Evolutionary conservation across 495 filamentous ascomycete species (phyloP).

Genomic region (Glarea lozoyensis): DNA sequence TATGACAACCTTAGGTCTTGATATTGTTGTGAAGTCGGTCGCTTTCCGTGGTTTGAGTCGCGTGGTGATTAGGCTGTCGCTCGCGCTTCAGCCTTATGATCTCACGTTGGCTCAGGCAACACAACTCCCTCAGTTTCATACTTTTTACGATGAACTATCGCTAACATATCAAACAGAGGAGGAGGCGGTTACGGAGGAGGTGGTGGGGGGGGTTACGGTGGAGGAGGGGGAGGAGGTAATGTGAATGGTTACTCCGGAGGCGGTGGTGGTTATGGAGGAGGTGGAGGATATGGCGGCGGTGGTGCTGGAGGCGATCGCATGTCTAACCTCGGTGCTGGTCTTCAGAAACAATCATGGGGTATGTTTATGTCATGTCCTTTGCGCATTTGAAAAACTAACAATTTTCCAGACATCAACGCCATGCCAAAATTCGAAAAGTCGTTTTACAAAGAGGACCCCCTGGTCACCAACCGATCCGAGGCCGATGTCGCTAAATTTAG

Average conservation of each 20-base stretch:
- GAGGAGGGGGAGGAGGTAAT: conserved; percentile 27
- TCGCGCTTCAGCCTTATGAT: conserved; percentile 3
- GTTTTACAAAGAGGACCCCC: conserved; percentile 92
- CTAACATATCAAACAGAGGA: background rate
- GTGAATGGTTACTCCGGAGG: conserved; percentile 25
- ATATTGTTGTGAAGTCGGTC: conserved; percentile 21
- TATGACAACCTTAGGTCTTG: conserved; percentile 22
- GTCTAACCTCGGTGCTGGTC: conserved; percentile 76
- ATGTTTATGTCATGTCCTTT: conserved; percentile 25
- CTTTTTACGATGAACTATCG: background rate
- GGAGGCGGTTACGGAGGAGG: conserved; percentile 15
- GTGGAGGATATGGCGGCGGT: conserved; percentile 41
- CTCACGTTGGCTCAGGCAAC: conserved; percentile 2
- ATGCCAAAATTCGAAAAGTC: conserved; percentile 98
- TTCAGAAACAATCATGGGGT: conserved; percentile 87
- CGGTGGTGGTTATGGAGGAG: conserved; percentile 33
- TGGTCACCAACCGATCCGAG: conserved; percentile 62
- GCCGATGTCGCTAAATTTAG: conserved; percentile 84
- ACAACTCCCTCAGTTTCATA: conserved; percentile 5
- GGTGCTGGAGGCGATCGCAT: conserved; percentile 80
- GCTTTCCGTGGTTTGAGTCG: conserved; percentile 7
- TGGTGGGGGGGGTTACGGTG: conserved; percentile 21
- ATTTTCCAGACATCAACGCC: conserved; percentile 55
- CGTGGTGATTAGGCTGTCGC: conserved; percentile 1
- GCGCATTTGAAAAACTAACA: conserved; percentile 15